Percentiles rank a stretch among this genome's conserved stretches.
Evolutionary conservation across 805 yeast species (phyloP).

Genomic region (Saccharomycopsis javanensis): DNA sequence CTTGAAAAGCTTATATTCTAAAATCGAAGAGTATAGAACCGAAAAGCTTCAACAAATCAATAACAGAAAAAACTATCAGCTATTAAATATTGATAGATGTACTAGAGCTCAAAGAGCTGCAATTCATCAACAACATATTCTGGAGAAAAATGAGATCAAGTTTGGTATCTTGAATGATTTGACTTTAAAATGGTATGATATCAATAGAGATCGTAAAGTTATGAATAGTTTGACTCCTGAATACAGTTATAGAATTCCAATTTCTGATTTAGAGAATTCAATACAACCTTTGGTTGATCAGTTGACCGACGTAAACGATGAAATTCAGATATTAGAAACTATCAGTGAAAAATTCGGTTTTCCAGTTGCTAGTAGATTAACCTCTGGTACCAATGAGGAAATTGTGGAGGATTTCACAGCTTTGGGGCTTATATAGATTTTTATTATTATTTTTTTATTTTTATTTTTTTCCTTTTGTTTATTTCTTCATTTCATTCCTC

Average conservation of each 20-base stretch:
- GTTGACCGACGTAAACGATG: slow-evolving; percentile 55
- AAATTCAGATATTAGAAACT: slow-evolving; percentile 63
- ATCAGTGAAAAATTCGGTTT: slow-evolving; percentile 59
- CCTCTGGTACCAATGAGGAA: slow-evolving; percentile 61
- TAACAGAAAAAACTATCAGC: slow-evolving; percentile 49
- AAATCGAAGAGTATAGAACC: slow-evolving; percentile 66
- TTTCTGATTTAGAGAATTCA: slow-evolving; percentile 20
- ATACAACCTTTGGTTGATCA: slow-evolving; percentile 48
- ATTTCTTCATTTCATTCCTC: neutral
- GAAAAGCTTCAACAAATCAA: slow-evolving; percentile 48
- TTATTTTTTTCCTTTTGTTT: neutral
- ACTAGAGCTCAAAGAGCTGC: slow-evolving; percentile 71
- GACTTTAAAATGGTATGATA: slow-evolving; percentile 84
- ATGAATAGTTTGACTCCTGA: slow-evolving; percentile 56
- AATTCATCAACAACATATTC: slow-evolving; percentile 75
- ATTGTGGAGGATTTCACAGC: slow-evolving; percentile 60
- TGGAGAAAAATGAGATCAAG: slow-evolving; percentile 57
- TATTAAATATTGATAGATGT: slow-evolving; percentile 69
- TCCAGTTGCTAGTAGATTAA: slow-evolving; percentile 72
- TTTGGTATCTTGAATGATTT: slow-evolving; percentile 56
- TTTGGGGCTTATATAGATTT: slow-evolving; percentile 27
- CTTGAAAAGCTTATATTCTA: slow-evolving; percentile 56
- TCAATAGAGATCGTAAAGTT: slow-evolving; percentile 77
- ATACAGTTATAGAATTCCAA: slow-evolving; percentile 32
- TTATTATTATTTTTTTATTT: neutral